A percentile compares a stretch with the other conserved stretches of the same genome.
Evolutionary conservation across 2,329 filamentous ascomycete species (phyloP).

Genomic region (Aspergillus terreus): DNA sequence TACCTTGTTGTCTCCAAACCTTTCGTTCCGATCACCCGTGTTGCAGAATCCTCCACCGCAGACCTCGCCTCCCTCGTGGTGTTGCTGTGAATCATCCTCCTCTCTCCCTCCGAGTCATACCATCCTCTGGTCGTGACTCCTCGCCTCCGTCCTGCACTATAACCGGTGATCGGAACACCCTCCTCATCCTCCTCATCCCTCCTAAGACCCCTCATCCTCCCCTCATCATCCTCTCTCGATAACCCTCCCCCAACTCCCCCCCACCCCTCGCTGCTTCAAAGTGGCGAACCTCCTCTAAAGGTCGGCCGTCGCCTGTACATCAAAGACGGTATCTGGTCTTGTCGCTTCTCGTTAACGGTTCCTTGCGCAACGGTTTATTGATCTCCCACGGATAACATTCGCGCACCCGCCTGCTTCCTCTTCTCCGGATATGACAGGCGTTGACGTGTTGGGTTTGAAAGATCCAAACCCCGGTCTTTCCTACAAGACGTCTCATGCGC

Average conservation of each 20-base stretch:
- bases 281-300: conserved; percentile 25
- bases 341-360: conserved; percentile 29
- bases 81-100: conserved; percentile 14
- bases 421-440: conserved; percentile 39
- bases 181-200: conserved; percentile 1
- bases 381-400: conserved; percentile 4
- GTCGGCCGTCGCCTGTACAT: conserved; percentile 30
- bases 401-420: conserved; percentile 2
- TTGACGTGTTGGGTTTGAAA: conserved; percentile 43
- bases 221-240: not conserved
- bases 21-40: conserved; percentile 35
- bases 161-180: conserved; percentile 24
- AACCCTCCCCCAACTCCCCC: not conserved
- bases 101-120: conserved; percentile 14
- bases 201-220: not conserved
- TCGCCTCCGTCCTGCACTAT: conserved; percentile 20
- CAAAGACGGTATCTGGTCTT: conserved; percentile 27
- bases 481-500: conserved; percentile 36
- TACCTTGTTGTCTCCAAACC: conserved; percentile 33
- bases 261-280: conserved; percentile 4
- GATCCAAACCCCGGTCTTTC: conserved; percentile 35
- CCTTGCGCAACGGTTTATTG: conserved; percentile 29
- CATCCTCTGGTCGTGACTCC: conserved; percentile 10
- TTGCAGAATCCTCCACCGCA: conserved; percentile 29
- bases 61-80: conserved; percentile 26